Evolutionary conservation across 106 monocot species (phyloP), one percentile per base, ranked within the genome.

Genomic region (Dioscorea dumetorum): DNA sequence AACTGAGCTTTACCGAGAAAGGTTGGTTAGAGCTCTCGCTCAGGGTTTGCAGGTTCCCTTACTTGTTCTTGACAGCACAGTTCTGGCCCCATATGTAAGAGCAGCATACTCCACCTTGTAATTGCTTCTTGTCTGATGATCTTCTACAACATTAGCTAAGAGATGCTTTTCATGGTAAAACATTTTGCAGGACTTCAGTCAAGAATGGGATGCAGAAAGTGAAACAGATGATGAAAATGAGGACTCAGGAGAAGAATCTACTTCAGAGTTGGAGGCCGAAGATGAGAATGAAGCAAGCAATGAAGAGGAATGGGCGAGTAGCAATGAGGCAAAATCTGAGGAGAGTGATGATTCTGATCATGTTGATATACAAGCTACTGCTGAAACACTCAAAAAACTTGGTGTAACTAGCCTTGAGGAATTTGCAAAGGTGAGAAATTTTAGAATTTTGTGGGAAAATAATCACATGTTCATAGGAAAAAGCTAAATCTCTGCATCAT

Each of bases 181-280:
- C 10, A 8, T 41, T 41, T 41, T 41, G 24, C 74, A 92, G 97
- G 87, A 80, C 59, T 83, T 82, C 77, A 77, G 82, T 68, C 71
- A 85, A 62, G 89, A 80, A 32, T 81, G 59, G 64, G 77, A 50
- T 20, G 72, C 85, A 68, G 97, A 89, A 78, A 84, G 75, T 69
- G 97, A 87, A 22, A 70, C 75, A 58, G 97, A 97, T 35, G 89
- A 94, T 61, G 82, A 81, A 8, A 76, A 81, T 79, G 77, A 22
- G 53, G 91, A 87, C 58, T 87, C 86, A 3, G 84, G 81, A 33
- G 93, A 83, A 61, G 90, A 85, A 72, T 76, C 74, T 22, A 72
- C 80, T 14, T 81, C 88, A 64, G 88, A 74, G 15, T 90, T 84
- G 14, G 97, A 97, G 33, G 72, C 41, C 62, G 95, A 97, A 61